phyloP scores from a whole-genome alignment of 2,329 filamentous ascomycete species.

The Aspergillus ochraceoroseus region DNA sequence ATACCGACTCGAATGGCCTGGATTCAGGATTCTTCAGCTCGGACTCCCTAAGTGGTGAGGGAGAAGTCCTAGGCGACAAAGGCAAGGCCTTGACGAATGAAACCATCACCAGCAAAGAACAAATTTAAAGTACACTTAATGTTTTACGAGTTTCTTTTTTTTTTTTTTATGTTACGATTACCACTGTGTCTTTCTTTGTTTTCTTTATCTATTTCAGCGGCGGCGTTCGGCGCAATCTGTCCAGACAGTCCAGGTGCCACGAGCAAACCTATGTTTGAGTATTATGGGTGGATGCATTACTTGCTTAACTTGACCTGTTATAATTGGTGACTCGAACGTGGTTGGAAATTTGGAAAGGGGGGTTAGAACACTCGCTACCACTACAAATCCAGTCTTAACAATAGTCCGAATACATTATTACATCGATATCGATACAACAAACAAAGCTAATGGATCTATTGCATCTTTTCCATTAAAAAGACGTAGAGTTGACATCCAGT shows the following conservation, averaged over 20 bases:
- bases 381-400: too few species aligned
- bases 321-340: too few species aligned
- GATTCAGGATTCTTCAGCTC: constrained; percentile 39
- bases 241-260: background rate
- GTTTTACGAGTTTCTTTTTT: constrained; percentile 21
- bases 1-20: constrained; percentile 28
- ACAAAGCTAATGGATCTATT: too few species aligned
- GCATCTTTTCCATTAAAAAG: too few species aligned
- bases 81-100: constrained; percentile 17
- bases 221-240: constrained; percentile 15
- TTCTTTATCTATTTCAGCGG: constrained; percentile 15
- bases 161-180: constrained; percentile 10
- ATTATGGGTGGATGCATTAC: constrained; percentile 5
- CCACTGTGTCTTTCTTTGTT: constrained; percentile 5
- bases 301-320: too few species aligned
- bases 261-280: background rate
- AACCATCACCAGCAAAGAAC: constrained; percentile 15
- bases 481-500: too few species aligned
- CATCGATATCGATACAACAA: too few species aligned
- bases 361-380: too few species aligned
- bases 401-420: too few species aligned
- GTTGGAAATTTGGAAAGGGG: too few species aligned
- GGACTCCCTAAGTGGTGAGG: constrained; percentile 29
- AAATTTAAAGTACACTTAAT: constrained; percentile 14
- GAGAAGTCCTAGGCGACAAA: constrained; percentile 24